Evolutionary conservation across 2,329 filamentous ascomycete genomes (phyloP).

Genomic region (Penicillium sp.): DNA sequence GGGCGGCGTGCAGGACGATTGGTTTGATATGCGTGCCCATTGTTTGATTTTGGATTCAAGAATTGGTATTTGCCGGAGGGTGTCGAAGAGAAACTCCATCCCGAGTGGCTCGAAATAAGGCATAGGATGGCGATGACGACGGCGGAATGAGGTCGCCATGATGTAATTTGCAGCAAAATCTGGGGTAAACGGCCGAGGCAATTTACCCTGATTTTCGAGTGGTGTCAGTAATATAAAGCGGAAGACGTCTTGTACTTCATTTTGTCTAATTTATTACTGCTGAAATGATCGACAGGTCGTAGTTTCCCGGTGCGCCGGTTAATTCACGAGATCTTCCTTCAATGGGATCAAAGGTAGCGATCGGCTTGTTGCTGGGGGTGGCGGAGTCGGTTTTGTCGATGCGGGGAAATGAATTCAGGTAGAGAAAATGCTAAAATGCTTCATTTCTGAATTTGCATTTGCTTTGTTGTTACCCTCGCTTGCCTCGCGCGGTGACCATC

Average conservation of each 20-base stretch:
- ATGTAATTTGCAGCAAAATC: conserved; percentile 11
- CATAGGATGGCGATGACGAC: not conserved
- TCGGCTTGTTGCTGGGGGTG: not conserved
- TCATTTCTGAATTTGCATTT: too few species aligned
- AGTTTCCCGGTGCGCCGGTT: not conserved
- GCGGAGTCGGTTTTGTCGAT: not conserved
- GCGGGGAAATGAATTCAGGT: not conserved
- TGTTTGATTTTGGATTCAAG: not conserved
- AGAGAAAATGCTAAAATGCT: not conserved
- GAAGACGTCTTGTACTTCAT: fast-evolving
- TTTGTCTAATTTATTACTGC: not conserved
- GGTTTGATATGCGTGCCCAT: conserved; percentile 25
- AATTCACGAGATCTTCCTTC: conserved; percentile 5
- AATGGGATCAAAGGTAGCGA: not conserved
- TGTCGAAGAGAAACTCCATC: not conserved
- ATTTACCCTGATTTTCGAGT: conserved; percentile 4
- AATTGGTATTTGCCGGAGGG: not conserved
- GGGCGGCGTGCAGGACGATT: conserved; percentile 36
- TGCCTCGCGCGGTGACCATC: not conserved
- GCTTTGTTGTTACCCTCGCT: not conserved
- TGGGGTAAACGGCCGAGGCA: not conserved
- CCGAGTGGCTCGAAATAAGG: not conserved
- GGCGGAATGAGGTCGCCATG: conserved; percentile 9
- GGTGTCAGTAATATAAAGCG: not conserved
- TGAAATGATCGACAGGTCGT: not conserved